Base-by-base conservation (phyloP, 73 alveolate species). In the Blepharisma stoltei region DNA sequence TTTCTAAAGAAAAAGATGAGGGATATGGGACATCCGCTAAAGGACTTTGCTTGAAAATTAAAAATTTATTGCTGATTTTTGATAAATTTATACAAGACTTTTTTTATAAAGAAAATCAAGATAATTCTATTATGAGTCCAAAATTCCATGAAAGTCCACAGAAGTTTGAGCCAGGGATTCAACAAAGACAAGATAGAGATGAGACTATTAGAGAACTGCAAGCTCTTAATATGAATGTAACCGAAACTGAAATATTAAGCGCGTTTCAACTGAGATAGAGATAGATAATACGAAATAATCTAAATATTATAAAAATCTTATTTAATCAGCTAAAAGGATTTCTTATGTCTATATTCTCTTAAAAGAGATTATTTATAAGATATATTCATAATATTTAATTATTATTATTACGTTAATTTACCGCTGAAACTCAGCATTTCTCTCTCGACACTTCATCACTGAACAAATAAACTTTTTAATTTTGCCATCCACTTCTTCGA, bases 121-220 rank as follows among this genome's bases (percentile, higher is more conserved):
- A 60, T 8, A 25, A 20, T 18, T 60, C 73, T 8, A 60, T 60
- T 20, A 8, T 60, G 14, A 60, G 73, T 60, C 73, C 73, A 20
- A 60, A 60, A 25, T 60, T 60, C 5, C 14, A 60, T 60, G 73
- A 60, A 60, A 25, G 45, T 14, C 23, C 73, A 18, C 73, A 60
- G 45, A 60, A 38, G 23, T 60, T 60, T 25, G 73, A 60, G 18
- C 46, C 73, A 14, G 73, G 73, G 45, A 60, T 60, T 9, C 73
- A 60, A 60, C 14, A 14, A 9, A 60, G 73, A 60, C 73, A 14
- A 18, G 73, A 60, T 8, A n/a, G 73, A 25, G 73, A 60, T 60
- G 73, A 60, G 5, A 25, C 73, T 14, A 14, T 38, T 14, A 60
- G 73, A 60, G 73, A 60, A 60, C 73, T 60, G 23, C 73, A 60